Base-by-base conservation (phyloP, 2,329 filamentous ascomycete species). In the Pseudogymnoascus sp. region DNA sequence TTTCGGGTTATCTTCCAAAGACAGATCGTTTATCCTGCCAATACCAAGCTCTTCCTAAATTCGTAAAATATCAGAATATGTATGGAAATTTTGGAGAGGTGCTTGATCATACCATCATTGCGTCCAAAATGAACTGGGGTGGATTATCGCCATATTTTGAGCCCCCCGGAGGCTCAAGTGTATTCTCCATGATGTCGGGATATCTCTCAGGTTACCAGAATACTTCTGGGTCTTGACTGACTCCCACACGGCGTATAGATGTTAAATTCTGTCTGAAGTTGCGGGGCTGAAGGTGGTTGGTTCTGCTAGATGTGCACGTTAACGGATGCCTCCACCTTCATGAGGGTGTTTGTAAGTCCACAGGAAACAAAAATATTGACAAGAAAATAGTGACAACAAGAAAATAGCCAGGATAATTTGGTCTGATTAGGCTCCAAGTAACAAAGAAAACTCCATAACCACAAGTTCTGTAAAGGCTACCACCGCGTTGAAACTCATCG, bases 1-100 rank as follows among this genome's bases (percentile, higher is more conserved):
- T 6, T 58, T 35, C 4, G 30, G 28, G 14, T 58, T 59, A 47
- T 70, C 68, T 33, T 66, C 65, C 12, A 71, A 62, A 25, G 66
- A 67, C n/a, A 72, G 57, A 4, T 62, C 62, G 50, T 71, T 66
- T 43, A 62, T 66, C 15, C 70, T 61, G 18, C 59, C 62, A 47
- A 67, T 61, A 4, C 70, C 70, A 35, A 71, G 66, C 60, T 72
- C 70, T 59, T 70, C 70, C 68, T 62, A 43, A 67, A 53, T 47
- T 33, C 1, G 3, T 4, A n/a, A 35, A 53, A 58, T n/a, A 58
- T 30, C 30, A 39, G 53, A 11, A 57, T 43, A 15, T 61, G 57
- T 14, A 43, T 25, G 9, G 28, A 22, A 14, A 33, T 25, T 35
- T 30, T 28, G n/a, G 15, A 38, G 18, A 30, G 25, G 4, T 35